These are phyloP conservation scores for Choanephora cucurbitarum DNA, from an alignment of 371 early-diverging fungal species.

Conservation along the genomic window DNA sequence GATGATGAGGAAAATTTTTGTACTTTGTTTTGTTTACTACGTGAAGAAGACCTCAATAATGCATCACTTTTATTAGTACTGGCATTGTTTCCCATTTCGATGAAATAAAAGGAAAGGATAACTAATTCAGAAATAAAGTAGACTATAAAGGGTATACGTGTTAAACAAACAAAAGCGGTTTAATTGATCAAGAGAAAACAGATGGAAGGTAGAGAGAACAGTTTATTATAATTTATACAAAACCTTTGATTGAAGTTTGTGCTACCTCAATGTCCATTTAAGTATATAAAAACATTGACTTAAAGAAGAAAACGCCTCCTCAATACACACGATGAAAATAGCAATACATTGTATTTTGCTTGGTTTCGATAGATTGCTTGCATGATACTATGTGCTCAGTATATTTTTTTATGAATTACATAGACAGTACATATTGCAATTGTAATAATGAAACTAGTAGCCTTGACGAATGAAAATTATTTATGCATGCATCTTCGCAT, in stretches of 20 bases:
- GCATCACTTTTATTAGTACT: slow-evolving; percentile 9
- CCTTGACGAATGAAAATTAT: no score
- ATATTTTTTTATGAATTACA: slow-evolving; percentile 14
- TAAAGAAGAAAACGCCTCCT: slow-evolving; percentile 22
- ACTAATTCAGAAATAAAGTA: background rate
- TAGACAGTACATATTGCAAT: slow-evolving; percentile 35
- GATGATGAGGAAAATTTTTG: slow-evolving; percentile 1
- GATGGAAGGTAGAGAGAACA: background rate
- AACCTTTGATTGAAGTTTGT: slow-evolving; percentile 1
- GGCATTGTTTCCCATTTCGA: slow-evolving; percentile 17
- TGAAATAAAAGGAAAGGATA: background rate
- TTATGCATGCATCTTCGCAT: background rate
- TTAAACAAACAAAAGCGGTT: background rate
- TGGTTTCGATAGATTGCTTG: background rate
- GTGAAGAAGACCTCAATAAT: background rate
- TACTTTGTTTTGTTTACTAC: background rate
- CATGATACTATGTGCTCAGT: slow-evolving; percentile 3
- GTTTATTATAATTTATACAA: background rate
- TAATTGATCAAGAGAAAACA: no score
- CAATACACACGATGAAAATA: slow-evolving; percentile 27
- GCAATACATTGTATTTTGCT: slow-evolving; percentile 10
- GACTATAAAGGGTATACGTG: slow-evolving; percentile 1
- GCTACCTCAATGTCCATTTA: slow-evolving; percentile 9
- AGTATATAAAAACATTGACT: slow-evolving; percentile 21
- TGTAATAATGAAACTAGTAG: slow-evolving; percentile 31